Percentiles rank a stretch among this genome's conserved stretches.
These are phyloP conservation scores for Epicoccum sorghinum DNA, from an alignment of 2,329 filamentous ascomycete species.

Conservation along the genomic window DNA sequence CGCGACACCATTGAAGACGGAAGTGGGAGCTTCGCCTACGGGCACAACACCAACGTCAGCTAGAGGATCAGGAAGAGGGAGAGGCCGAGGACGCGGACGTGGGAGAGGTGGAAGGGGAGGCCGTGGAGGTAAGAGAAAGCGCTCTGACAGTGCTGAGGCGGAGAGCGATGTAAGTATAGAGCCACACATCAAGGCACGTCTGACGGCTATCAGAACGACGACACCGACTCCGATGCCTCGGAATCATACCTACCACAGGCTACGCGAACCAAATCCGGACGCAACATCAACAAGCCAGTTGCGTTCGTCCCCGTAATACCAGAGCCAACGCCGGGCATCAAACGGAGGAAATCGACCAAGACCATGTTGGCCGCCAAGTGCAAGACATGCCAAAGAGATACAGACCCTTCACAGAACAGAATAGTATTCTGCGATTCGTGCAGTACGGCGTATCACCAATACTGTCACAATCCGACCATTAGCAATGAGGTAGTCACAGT, in stretches of 20 bases:
- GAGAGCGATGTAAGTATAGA: slow-evolving; percentile 42
- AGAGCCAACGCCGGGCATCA: slow-evolving; percentile 55
- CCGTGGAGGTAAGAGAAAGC: slow-evolving; percentile 48
- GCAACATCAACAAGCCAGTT: slow-evolving; percentile 71
- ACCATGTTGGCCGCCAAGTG: slow-evolving; percentile 64
- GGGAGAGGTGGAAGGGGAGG: slow-evolving; percentile 46
- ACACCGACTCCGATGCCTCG: slow-evolving; percentile 49
- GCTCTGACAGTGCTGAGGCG: slow-evolving; percentile 44
- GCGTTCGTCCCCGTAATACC: slow-evolving; percentile 64
- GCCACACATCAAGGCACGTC: slow-evolving; percentile 1
- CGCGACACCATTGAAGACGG: slow-evolving; percentile 42
- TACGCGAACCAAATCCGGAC: slow-evolving; percentile 76
- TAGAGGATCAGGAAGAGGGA: slow-evolving; percentile 46
- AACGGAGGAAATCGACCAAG: slow-evolving; percentile 64
- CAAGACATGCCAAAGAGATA: slow-evolving; percentile 73
- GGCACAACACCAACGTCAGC: slow-evolving; percentile 34
- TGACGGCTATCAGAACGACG: slow-evolving; percentile 33
- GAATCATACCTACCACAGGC: slow-evolving; percentile 60
- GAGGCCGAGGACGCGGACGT: slow-evolving; percentile 44
- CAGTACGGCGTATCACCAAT: slow-evolving; percentile 79
- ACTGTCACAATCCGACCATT: slow-evolving; percentile 79
- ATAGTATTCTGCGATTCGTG: slow-evolving; percentile 89
- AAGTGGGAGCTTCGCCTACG: slow-evolving; percentile 30
- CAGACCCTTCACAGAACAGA: slow-evolving; percentile 74
- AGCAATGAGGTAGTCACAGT: slow-evolving; percentile 71